Percentiles rank a stretch among this genome's conserved stretches.
These are phyloP conservation scores for Dentipellis fragilis DNA, from an alignment of 768 basidiomycete genomes.

Conservation along the genomic window DNA sequence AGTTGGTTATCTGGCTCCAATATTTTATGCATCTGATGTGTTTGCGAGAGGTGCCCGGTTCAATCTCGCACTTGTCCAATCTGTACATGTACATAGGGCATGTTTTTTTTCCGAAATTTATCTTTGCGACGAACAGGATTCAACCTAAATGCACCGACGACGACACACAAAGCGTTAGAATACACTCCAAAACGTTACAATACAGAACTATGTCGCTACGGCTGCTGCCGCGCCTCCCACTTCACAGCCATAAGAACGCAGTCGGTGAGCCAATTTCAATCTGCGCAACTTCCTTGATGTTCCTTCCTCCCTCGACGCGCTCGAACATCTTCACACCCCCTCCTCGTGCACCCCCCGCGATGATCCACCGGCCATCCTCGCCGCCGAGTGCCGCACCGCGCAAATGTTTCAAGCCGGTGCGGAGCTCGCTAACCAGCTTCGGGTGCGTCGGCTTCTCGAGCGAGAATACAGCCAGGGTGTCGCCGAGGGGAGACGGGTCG, in stretches of 20 bases:
- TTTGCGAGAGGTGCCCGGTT: too few relatives aligned
- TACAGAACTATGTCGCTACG: too few relatives aligned
- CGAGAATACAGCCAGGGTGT: slow-evolving; percentile 63
- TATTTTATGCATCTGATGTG: too few relatives aligned
- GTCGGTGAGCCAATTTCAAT: slow-evolving; percentile 28
- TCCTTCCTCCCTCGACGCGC: slow-evolving; percentile 47
- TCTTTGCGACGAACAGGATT: too few relatives aligned
- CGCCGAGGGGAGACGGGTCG: slow-evolving; percentile 58
- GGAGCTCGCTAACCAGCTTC: slow-evolving; percentile 48
- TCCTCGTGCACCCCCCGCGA: slow-evolving; percentile 54
- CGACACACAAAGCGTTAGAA: too few relatives aligned
- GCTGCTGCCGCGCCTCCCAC: too few relatives aligned
- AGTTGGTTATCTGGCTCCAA: too few relatives aligned
- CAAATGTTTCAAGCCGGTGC: slow-evolving; percentile 60
- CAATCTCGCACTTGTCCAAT: too few relatives aligned
- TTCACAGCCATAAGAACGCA: slow-evolving; percentile 29
- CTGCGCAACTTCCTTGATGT: slow-evolving; percentile 41
- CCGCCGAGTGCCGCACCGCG: slow-evolving; percentile 65
- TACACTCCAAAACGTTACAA: too few relatives aligned
- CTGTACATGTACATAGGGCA: too few relatives aligned
- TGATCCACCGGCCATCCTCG: slow-evolving; percentile 45
- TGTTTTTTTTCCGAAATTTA: too few relatives aligned
- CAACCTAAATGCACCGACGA: too few relatives aligned
- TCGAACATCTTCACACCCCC: slow-evolving; percentile 68
- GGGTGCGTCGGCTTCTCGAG: slow-evolving; percentile 35